Conservation (phyloP, 1,139 yeast genomes). For the Pichia sp. region DNA sequence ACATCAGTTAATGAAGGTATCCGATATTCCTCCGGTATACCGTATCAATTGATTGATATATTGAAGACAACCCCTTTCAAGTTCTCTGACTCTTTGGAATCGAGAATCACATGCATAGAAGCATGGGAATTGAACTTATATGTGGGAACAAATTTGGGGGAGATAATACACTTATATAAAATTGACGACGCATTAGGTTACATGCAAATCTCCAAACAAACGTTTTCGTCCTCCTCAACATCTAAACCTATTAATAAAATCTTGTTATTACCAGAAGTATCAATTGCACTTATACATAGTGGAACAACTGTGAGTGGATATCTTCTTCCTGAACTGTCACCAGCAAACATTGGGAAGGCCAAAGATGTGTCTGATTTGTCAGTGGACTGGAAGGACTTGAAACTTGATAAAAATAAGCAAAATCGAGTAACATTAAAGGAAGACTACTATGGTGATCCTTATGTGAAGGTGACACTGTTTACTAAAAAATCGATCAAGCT, state of each 20-base stretch:
- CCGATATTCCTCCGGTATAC: conserved; percentile 15
- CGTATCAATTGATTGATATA: conserved; percentile 31
- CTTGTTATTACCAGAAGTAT: conserved; percentile 53
- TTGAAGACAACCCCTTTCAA: conserved; percentile 24
- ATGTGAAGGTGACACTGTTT: conserved; percentile 50
- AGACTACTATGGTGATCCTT: conserved; percentile 23
- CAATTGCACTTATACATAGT: conserved; percentile 57
- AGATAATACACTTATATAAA: conserved; percentile 68
- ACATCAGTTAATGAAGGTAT: conserved; percentile 2
- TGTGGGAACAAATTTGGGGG: conserved; percentile 71
- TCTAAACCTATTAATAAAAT: conserved; percentile 51
- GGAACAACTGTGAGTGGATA: conserved; percentile 57
- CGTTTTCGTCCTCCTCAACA: conserved; percentile 36
- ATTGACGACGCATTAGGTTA: conserved; percentile 55
- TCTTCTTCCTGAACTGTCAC: conserved; percentile 76
- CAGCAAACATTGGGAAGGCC: conserved; percentile 64
- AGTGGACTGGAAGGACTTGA: conserved; percentile 31
- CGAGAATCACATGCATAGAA: conserved; percentile 44
- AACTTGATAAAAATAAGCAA: conserved; percentile 21
- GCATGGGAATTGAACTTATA: conserved; percentile 63
- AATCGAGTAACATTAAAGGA: conserved; percentile 21
- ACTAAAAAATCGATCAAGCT: conserved; percentile 59
- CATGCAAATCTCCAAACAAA: conserved; percentile 52
- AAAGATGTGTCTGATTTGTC: conserved; percentile 52
- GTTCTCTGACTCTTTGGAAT: conserved; percentile 26